phyloP scores from a whole-genome alignment of 352 stramenopile genomes.

The Globisporangium megalacanthum region DNA sequence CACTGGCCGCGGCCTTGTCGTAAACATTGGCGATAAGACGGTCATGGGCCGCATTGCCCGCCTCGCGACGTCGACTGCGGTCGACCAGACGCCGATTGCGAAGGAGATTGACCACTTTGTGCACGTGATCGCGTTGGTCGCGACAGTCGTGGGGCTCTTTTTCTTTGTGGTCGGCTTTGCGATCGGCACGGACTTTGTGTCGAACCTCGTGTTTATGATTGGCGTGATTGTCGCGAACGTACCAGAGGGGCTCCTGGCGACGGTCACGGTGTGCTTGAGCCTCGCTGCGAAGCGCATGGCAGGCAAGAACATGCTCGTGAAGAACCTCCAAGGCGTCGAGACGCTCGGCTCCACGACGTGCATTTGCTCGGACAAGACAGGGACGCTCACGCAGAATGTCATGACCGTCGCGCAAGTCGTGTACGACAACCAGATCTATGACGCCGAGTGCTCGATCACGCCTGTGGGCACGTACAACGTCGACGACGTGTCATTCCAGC shows the following conservation, averaged over 20 bases:
- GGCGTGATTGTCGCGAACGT: conserved; percentile 46
- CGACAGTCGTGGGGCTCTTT: conserved; percentile 33
- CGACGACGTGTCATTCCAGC: conserved; percentile 33
- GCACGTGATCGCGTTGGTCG: conserved; percentile 44
- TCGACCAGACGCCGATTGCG: conserved; percentile 37
- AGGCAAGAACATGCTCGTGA: conserved; percentile 71
- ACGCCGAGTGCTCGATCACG: conserved; percentile 74
- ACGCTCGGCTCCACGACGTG: conserved; percentile 76
- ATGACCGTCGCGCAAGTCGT: conserved; percentile 84
- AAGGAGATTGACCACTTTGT: conserved; percentile 50
- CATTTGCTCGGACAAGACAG: conserved; percentile 92
- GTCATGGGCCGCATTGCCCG: conserved; percentile 46
- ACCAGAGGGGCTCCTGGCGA: conserved; percentile 74
- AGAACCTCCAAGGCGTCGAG: conserved; percentile 81
- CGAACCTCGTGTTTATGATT: conserved; percentile 40
- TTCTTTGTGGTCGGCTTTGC: conserved; percentile 46
- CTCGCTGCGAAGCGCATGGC: conserved; percentile 69
- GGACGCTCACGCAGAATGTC: conserved; percentile 84
- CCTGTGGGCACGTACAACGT: conserved; percentile 29
- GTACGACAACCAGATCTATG: conserved; percentile 74
- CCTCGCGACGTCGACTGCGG: conserved; percentile 29
- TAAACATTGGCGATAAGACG: conserved; percentile 40
- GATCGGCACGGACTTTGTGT: conserved; percentile 35
- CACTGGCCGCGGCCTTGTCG: conserved; percentile 30
- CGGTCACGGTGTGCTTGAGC: conserved; percentile 78